These are phyloP conservation scores for Leishmania amazonensis DNA, from an alignment of 208 protist species.

Conservation along the genomic window DNA sequence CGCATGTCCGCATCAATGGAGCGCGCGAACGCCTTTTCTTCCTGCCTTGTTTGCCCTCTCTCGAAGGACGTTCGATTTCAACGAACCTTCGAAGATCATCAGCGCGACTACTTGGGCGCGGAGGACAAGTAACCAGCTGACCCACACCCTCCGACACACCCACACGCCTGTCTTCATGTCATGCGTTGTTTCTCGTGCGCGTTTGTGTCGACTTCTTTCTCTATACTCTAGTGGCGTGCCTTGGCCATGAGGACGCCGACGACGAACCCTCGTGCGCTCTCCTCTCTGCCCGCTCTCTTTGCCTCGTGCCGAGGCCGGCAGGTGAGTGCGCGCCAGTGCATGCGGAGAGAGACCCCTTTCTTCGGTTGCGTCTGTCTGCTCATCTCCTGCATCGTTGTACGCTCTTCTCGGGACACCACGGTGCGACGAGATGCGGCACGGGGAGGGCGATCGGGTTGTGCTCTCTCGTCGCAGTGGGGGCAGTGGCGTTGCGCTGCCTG, in stretches of 20 bases:
- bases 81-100: not conserved
- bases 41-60: slow-evolving; percentile 2
- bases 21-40: not conserved
- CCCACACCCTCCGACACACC: too few relatives aligned
- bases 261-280: too few relatives aligned
- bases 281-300: not conserved
- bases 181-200: too few relatives aligned
- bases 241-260: too few relatives aligned
- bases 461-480: not conserved
- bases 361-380: not conserved
- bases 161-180: too few relatives aligned
- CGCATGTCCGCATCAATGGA: not conserved
- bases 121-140: too few relatives aligned
- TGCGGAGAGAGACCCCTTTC: not conserved
- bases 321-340: not conserved
- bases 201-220: too few relatives aligned
- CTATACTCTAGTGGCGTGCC: too few relatives aligned
- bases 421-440: too few relatives aligned
- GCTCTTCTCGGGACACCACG: too few relatives aligned
- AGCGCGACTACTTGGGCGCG: too few relatives aligned
- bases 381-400: not conserved
- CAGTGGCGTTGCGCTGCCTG: too few relatives aligned
- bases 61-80: not conserved
- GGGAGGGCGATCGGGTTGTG: not conserved
- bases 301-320: not conserved